Evolutionary conservation across 345 rosid genomes (phyloP), one percentile per base, ranked within the genome.

Genomic region (Mangifera indica): DNA sequence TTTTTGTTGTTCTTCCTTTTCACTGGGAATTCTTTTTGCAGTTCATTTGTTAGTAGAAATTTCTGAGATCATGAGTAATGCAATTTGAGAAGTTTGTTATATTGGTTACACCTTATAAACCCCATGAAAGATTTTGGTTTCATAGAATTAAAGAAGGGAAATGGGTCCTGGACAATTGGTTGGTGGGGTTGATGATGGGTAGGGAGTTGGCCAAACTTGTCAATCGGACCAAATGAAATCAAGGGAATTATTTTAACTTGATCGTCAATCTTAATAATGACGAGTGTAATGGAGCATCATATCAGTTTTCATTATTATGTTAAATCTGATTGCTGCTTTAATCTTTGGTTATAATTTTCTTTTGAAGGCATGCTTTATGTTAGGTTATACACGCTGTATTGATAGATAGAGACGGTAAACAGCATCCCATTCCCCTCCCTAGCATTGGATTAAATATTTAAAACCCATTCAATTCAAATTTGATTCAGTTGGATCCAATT

Each of bases 11-110:
- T 60, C 62, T 51, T 57, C 64, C 75, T 70, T 17, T 9, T 25
- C 69, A 72, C 7, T 8, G 79, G 84, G 77, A 71, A 84, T 86
- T 83, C 85, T 88, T 88, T 86, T 88, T 88, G 90, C 85, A 84
- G 90, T 83, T 80, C 71, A 71, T 80, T 81, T 84, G 81, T 77
- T 81, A 55, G 80, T 72, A 68, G 77, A 80, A 67, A 78, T 53
- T 78, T 78, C 9, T 71, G 49, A 78, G 61, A 63, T 69, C 46
- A 67, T 70, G 22, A 60, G 70, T 60, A 22, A 37, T 37, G 42
- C 42, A 72, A 58, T 78, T 78, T 71, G 53, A 78, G 67, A 63
- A 73, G 40, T 71, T 40, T 60, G 67, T 60, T 15, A 37, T 37
- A 37, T 37, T 75, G 60, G 24, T 37, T 62, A 10, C 15, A 4